Percentiles rank a stretch among this genome's conserved stretches.
phyloP scores from a whole-genome alignment of 2,329 filamentous ascomycete species.

The Hyphodiscus sp. region DNA sequence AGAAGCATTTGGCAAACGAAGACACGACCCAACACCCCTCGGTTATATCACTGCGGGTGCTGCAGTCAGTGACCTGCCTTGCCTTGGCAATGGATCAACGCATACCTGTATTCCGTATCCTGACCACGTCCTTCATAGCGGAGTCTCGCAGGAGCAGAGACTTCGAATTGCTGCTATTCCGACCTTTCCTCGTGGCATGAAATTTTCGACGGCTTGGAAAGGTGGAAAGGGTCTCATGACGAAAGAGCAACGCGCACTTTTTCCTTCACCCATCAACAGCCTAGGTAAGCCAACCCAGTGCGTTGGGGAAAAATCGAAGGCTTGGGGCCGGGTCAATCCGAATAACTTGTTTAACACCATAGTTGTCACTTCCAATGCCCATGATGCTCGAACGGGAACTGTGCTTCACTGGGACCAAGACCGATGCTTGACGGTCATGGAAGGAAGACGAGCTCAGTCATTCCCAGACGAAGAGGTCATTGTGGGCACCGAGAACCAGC shows the following conservation, averaged over 20 bases:
- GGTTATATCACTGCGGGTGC: slow-evolving; percentile 45
- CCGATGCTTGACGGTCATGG: slow-evolving; percentile 57
- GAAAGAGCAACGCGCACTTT: slow-evolving; percentile 34
- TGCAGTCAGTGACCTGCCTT: slow-evolving; percentile 54
- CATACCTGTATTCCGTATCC: slow-evolving; percentile 59
- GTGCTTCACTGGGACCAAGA: slow-evolving; percentile 60
- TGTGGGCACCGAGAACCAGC: slow-evolving; percentile 47
- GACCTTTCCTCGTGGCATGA: slow-evolving; percentile 47
- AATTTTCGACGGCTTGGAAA: slow-evolving; percentile 41
- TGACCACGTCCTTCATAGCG: slow-evolving; percentile 51
- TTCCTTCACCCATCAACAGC: slow-evolving; percentile 26
- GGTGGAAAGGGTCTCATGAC: slow-evolving; percentile 34
- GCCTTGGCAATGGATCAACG: slow-evolving; percentile 53
- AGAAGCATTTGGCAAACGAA: slow-evolving; percentile 49
- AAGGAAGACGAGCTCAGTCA: slow-evolving; percentile 63
- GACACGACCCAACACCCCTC: slow-evolving; percentile 51
- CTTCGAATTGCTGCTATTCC: slow-evolving; percentile 53
- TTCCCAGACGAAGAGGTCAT: slow-evolving; percentile 65
- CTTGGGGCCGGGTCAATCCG: slow-evolving; percentile 48
- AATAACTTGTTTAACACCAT: slow-evolving; percentile 55
- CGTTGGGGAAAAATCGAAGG: slow-evolving; percentile 20
- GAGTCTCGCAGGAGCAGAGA: slow-evolving; percentile 28
- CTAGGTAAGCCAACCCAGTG: slow-evolving; percentile 18
- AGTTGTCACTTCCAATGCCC: slow-evolving; percentile 44
- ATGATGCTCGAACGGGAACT: slow-evolving; percentile 49